Percentiles rank a stretch among this genome's conserved stretches.
phyloP scores from a whole-genome alignment of 2,329 filamentous ascomycete genomes.

The Fusarium annulatum region DNA sequence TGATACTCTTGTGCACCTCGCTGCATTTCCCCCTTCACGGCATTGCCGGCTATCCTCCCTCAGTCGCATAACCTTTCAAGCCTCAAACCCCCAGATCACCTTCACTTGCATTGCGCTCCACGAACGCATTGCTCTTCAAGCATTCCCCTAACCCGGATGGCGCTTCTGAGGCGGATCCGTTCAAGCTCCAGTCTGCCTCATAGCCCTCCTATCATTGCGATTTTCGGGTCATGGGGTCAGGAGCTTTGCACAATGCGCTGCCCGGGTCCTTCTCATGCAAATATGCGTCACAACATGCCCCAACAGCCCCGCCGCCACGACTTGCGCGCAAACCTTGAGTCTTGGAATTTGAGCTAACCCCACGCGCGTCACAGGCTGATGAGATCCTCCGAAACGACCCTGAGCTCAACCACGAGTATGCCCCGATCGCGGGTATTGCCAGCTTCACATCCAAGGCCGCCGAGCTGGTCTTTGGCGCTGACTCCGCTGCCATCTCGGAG shows the following conservation, averaged over 20 bases:
- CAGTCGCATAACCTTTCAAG: constrained; percentile 15
- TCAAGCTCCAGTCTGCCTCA: constrained; percentile 10
- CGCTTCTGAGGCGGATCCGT: constrained; percentile 20
- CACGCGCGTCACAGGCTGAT: constrained; percentile 75
- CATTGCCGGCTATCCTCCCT: not conserved
- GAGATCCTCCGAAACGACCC: constrained; percentile 89
- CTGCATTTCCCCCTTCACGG: constrained; percentile 10
- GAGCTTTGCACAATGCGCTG: constrained; percentile 21
- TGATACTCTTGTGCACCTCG: constrained; percentile 13
- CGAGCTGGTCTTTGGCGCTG: constrained; percentile 84
- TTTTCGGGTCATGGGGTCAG: constrained; percentile 37
- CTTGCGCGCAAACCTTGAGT: constrained; percentile 12
- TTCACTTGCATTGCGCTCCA: constrained; percentile 9
- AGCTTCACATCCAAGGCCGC: constrained; percentile 90
- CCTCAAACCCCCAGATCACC: constrained; percentile 4
- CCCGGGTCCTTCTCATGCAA: constrained; percentile 25
- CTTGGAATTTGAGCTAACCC: constrained; percentile 38
- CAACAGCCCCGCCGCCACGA: constrained; percentile 25
- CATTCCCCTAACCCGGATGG: not conserved
- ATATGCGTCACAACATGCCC: constrained; percentile 27
- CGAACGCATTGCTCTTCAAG: constrained; percentile 15
- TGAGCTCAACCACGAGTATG: constrained; percentile 96
- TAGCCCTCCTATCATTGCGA: constrained; percentile 22
- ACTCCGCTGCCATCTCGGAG: constrained; percentile 84
- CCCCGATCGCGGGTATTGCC: constrained; percentile 89